Evolutionary conservation across 495 filamentous ascomycete genomes (phyloP).

Genomic region (Barbatosphaeria neglecta): DNA sequence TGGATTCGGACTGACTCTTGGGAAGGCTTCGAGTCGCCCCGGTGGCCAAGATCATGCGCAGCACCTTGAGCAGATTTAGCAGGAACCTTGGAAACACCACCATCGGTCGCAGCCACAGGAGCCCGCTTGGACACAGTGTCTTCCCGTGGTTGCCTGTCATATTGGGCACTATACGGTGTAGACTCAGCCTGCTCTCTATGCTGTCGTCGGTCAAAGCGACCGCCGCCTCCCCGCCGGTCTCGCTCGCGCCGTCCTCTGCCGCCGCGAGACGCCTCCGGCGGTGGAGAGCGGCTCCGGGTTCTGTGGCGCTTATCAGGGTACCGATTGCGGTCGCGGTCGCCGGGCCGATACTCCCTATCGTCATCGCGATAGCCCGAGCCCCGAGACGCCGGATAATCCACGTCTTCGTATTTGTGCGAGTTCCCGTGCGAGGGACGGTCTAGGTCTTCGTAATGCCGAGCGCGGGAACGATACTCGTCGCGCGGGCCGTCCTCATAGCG

Average conservation of each 20-base stretch:
- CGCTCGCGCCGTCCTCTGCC: conserved; percentile 31
- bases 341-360: conserved; percentile 14
- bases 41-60: conserved; percentile 42
- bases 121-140: conserved; percentile 17
- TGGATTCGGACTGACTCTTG: conserved; percentile 9
- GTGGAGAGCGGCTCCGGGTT: conserved; percentile 58
- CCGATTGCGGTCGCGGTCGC: conserved; percentile 25
- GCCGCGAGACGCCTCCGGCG: conserved; percentile 19
- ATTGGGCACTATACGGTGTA: conserved; percentile 31
- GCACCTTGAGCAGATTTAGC: conserved; percentile 54
- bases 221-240: conserved; percentile 16
- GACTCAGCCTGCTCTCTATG: conserved; percentile 6
- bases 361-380: conserved; percentile 8
- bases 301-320: conserved; percentile 50
- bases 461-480: conserved; percentile 33
- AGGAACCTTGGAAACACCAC: conserved; percentile 41
- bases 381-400: conserved; percentile 13
- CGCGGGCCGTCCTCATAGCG: conserved; percentile 43
- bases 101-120: conserved; percentile 18
- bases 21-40: conserved; percentile 9
- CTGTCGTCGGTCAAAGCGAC: conserved; percentile 6
- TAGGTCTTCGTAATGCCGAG: conserved; percentile 50
- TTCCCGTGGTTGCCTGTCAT: conserved; percentile 26
- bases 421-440: conserved; percentile 44
- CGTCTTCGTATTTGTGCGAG: conserved; percentile 32